These are phyloP conservation scores for Posidonia australis DNA, from an alignment of 106 monocot genomes.

Conservation along the genomic window DNA sequence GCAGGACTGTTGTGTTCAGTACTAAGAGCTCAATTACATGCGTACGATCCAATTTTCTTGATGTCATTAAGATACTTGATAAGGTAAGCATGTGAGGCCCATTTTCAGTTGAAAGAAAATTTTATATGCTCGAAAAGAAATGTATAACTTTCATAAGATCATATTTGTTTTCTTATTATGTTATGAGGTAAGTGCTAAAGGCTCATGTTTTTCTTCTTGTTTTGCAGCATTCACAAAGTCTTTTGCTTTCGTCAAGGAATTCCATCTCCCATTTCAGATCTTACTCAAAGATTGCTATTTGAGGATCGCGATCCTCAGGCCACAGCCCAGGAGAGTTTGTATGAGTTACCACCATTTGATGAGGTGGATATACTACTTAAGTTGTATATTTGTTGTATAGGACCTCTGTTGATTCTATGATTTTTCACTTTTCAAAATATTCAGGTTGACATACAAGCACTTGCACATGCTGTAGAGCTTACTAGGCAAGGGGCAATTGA, in stretches of 20 bases:
- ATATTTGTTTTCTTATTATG: neutral
- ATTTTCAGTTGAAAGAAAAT: neutral
- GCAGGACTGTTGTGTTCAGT: constrained; percentile 73
- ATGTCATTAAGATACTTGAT: constrained; percentile 93
- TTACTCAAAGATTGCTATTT: constrained; percentile 76
- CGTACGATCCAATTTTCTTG: constrained; percentile 82
- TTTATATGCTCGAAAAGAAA: no score
- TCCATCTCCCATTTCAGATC: constrained; percentile 80
- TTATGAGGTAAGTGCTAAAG: neutral
- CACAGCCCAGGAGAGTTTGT: constrained; percentile 53
- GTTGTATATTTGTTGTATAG: neutral
- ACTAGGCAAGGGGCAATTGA: constrained; percentile 91
- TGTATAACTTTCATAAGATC: neutral
- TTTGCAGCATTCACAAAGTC: constrained; percentile 69
- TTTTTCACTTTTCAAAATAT: constrained; percentile 13
- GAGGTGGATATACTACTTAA: constrained; percentile 38
- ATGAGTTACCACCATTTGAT: constrained; percentile 84
- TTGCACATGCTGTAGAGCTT: constrained; percentile 94
- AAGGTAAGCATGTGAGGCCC: constrained; percentile 32
- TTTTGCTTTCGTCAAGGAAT: constrained; percentile 74
- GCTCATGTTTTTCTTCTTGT: neutral
- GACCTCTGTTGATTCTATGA: neutral
- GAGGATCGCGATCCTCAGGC: constrained; percentile 87
- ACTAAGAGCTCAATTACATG: constrained; percentile 74
- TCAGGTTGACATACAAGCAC: constrained; percentile 98